phyloP scores from a whole-genome alignment of 257 asterid genomes.

The Echites panduratus region DNA sequence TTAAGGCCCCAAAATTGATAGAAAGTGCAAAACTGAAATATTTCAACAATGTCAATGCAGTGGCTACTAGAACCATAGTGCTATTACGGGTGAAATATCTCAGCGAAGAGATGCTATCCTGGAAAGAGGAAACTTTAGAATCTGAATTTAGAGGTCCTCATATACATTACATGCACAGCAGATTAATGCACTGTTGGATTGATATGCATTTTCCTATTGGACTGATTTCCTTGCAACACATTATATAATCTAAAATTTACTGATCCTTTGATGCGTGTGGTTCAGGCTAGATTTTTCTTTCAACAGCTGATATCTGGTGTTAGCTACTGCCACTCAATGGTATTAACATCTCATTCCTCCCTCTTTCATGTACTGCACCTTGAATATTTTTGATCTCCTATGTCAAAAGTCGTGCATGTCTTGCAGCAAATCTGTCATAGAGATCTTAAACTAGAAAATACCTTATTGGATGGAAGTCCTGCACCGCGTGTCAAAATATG shows the following conservation, averaged over 20 bases:
- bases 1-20: background rate
- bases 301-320: conserved; percentile 45
- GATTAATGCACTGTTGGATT: background rate
- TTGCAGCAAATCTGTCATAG: conserved; percentile 43
- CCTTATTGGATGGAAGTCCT: conserved; percentile 33
- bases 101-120: background rate
- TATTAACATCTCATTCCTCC: conserved; percentile 7
- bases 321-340: conserved; percentile 46
- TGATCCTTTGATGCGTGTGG: conserved; percentile 3
- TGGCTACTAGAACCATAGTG: background rate
- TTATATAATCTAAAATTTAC: background rate
- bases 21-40: background rate
- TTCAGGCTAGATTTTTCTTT: conserved; percentile 43
- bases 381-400: background rate
- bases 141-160: background rate
- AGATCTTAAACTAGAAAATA: conserved; percentile 46
- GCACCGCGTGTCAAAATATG: conserved; percentile 45
- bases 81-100: background rate
- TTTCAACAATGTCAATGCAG: background rate
- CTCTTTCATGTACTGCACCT: background rate
- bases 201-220: background rate
- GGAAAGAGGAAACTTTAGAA: background rate
- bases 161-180: background rate
- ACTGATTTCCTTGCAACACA: background rate
- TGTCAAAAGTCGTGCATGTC: conserved; percentile 7